These are phyloP conservation scores for Rhodotorula toruloides DNA, from an alignment of 768 basidiomycete species.

Conservation along the genomic window DNA sequence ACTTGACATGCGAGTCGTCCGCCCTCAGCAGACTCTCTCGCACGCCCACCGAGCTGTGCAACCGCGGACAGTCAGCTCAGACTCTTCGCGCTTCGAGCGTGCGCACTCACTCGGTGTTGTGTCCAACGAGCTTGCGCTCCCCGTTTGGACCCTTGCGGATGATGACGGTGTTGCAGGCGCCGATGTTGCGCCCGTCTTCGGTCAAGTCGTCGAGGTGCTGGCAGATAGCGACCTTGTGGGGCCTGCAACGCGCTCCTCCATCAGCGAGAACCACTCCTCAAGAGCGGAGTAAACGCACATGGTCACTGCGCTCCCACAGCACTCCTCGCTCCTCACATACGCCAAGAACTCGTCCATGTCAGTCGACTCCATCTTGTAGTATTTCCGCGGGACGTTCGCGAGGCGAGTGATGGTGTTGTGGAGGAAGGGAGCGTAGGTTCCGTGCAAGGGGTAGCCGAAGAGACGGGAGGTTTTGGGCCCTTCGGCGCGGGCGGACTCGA, in stretches of 20 bases:
- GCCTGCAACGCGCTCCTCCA: slow-evolving; percentile 9
- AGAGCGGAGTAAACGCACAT: slow-evolving; percentile 31
- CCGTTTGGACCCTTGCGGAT: slow-evolving; percentile 31
- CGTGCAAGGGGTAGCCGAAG: slow-evolving; percentile 27
- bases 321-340: slow-evolving; percentile 37
- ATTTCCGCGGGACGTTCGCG: slow-evolving; percentile 37
- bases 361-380: slow-evolving; percentile 35
- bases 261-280: neutral
- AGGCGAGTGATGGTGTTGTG: slow-evolving; percentile 43
- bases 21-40: slow-evolving; percentile 26
- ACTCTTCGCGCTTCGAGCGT: too few relatives aligned
- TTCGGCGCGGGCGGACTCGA: slow-evolving; percentile 5
- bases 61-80: too few relatives aligned
- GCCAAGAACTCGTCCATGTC: slow-evolving; percentile 37
- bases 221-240: slow-evolving; percentile 40
- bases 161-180: slow-evolving; percentile 41
- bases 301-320: slow-evolving; percentile 39
- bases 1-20: slow-evolving; percentile 33
- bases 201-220: slow-evolving; percentile 37
- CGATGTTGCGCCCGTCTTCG: slow-evolving; percentile 37
- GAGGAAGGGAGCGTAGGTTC: slow-evolving; percentile 40
- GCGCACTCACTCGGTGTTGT: slow-evolving; percentile 43
- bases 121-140: slow-evolving; percentile 36
- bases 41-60: slow-evolving; percentile 36
- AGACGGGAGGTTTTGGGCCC: slow-evolving; percentile 13